These are phyloP conservation scores for Peziza echinospora DNA, from an alignment of 495 filamentous ascomycete species.

Conservation along the genomic window DNA sequence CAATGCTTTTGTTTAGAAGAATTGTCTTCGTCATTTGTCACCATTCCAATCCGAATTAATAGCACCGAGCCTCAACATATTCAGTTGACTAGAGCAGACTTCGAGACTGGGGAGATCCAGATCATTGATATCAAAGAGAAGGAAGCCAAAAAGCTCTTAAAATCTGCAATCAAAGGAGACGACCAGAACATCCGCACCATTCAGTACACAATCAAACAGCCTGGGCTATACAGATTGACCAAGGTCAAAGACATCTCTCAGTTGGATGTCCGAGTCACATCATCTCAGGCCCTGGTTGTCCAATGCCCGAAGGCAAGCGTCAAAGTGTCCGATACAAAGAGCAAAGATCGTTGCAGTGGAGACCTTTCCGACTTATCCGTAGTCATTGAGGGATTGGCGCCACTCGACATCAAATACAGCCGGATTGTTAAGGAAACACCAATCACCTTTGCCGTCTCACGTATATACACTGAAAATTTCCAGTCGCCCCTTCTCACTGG, in stretches of 20 bases:
- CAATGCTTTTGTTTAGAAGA: conserved; percentile 56
- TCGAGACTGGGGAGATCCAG: conserved; percentile 58
- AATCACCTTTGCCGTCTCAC: conserved; percentile 64
- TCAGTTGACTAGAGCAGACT: conserved; percentile 63
- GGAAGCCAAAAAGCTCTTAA: conserved; percentile 44
- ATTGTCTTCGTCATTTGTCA: conserved; percentile 29
- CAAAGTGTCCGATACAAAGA: conserved; percentile 37
- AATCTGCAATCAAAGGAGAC: conserved; percentile 29
- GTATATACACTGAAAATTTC: conserved; percentile 72
- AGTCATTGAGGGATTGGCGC: conserved; percentile 69
- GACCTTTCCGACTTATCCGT: conserved; percentile 71
- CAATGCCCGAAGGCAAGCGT: conserved; percentile 59
- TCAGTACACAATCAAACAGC: conserved; percentile 47
- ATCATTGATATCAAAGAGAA: conserved; percentile 48
- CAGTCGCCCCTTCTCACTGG: conserved; percentile 46
- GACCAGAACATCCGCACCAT: conserved; percentile 33
- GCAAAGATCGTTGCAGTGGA: conserved; percentile 40
- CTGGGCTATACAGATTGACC: conserved; percentile 64
- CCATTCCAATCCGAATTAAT: conserved; percentile 78
- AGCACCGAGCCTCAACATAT: conserved; percentile 72
- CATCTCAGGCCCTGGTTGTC: conserved; percentile 58
- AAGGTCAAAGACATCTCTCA: conserved; percentile 81
- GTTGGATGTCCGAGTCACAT: conserved; percentile 60
- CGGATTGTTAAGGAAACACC: conserved; percentile 57
- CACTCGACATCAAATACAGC: conserved; percentile 80